A percentile compares a stretch with the other conserved stretches of the same genome.
Evolutionary conservation across 129 eudicot species (phyloP).

Genomic region (Escallonia rubra): DNA sequence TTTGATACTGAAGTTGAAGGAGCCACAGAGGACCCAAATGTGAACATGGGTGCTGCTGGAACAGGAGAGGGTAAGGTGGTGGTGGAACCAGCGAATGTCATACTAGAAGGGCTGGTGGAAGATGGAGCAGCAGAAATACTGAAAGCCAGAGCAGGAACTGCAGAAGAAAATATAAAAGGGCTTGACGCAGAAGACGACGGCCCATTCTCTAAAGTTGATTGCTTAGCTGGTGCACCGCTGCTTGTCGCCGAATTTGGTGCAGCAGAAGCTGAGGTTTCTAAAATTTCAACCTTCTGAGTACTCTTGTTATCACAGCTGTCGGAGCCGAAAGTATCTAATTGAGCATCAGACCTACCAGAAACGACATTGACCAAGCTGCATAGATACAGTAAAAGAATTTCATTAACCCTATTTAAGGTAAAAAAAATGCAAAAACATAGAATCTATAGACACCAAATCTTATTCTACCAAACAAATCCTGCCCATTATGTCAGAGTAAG

Average conservation of each 20-base stretch:
- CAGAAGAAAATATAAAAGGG: constrained; percentile 20
- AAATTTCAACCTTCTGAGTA: constrained; percentile 14
- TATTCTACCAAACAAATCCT: too few relatives aligned
- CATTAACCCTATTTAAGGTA: constrained; percentile 2
- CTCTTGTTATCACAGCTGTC: constrained; percentile 20
- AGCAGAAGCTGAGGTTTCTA: constrained; percentile 16
- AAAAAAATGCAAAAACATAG: not conserved
- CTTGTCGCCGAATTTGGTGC: constrained; percentile 19
- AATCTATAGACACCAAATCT: too few relatives aligned
- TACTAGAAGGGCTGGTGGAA: constrained; percentile 14
- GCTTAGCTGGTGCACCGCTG: constrained; percentile 20
- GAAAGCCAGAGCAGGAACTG: constrained; percentile 22
- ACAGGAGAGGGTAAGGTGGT: constrained; percentile 11
- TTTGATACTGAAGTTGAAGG: constrained; percentile 18
- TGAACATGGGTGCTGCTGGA: constrained; percentile 29
- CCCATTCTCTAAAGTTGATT: constrained; percentile 31
- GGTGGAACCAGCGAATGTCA: constrained; percentile 27
- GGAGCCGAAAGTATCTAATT: constrained; percentile 12
- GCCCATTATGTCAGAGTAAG: too few relatives aligned
- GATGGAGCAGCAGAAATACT: constrained; percentile 24
- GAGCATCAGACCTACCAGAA: constrained; percentile 13
- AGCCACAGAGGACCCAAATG: constrained; percentile 33
- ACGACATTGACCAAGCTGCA: constrained; percentile 31
- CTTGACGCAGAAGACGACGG: constrained; percentile 19
- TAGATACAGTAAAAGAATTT: constrained; percentile 6